Evolutionary conservation across 1,139 yeast species (phyloP).

Genomic region (Yarrowia galli): DNA sequence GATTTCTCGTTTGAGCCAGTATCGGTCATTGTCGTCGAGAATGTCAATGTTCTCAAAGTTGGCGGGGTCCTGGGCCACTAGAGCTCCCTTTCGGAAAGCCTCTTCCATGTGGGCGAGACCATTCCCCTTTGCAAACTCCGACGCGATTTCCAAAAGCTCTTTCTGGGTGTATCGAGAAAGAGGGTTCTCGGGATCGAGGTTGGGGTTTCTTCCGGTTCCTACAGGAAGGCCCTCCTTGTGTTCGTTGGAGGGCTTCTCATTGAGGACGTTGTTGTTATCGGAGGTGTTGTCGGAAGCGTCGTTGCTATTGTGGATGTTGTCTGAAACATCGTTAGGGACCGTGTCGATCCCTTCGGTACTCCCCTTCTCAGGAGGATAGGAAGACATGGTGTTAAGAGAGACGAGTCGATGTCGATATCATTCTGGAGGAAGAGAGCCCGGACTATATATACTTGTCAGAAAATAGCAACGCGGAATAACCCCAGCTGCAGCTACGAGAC

Average conservation of each 20-base stretch:
- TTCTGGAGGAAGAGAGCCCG: background rate
- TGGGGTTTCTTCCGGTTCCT: background rate
- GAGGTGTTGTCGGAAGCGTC: constrained; percentile 22
- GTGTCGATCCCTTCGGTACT: constrained; percentile 7
- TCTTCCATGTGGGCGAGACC: constrained; percentile 41
- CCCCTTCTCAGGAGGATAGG: background rate
- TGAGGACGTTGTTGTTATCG: background rate
- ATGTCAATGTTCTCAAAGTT: constrained; percentile 55
- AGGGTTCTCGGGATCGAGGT: constrained; percentile 41
- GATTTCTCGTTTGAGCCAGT: constrained; percentile 59
- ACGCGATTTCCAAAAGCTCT: constrained; percentile 42
- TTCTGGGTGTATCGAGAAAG: constrained; percentile 41
- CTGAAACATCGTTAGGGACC: background rate
- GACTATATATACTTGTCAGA: constrained; percentile 12
- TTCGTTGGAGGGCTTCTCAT: constrained; percentile 9
- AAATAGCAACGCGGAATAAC: constrained; percentile 17
- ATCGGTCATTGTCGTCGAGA: constrained; percentile 68
- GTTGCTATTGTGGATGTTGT: background rate
- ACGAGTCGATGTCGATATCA: background rate
- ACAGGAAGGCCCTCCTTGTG: constrained; percentile 2
- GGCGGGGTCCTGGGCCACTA: constrained; percentile 44
- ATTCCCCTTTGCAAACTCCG: constrained; percentile 41
- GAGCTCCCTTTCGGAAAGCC: constrained; percentile 43
- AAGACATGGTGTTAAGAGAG: background rate
- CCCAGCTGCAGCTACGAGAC: constrained; percentile 10